phyloP scores from a whole-genome alignment of 257 asterid genomes.

The Capsicum rhomboideum region DNA sequence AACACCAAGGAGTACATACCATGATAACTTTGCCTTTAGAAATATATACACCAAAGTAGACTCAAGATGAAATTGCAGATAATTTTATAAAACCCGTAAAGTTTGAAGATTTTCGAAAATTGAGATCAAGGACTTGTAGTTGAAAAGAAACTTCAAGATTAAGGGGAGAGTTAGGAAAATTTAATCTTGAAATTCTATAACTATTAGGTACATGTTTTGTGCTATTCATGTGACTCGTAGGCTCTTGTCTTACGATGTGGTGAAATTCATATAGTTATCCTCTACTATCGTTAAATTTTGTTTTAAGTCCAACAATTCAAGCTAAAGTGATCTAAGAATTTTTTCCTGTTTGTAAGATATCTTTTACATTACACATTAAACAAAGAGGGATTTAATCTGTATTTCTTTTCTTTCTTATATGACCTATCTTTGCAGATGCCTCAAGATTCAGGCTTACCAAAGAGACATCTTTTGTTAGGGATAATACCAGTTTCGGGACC shows the following conservation, averaged over 20 bases:
- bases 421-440: constrained; percentile 39
- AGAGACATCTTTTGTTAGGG: constrained; percentile 86
- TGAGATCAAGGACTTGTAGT: background rate
- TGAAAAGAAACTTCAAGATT: background rate
- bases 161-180: background rate
- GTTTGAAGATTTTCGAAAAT: background rate
- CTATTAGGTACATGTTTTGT: background rate
- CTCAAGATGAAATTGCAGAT: background rate
- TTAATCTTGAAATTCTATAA: background rate
- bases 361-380: background rate
- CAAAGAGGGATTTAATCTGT: background rate
- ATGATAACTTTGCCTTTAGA: background rate
- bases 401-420: background rate
- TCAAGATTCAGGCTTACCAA: constrained; percentile 87
- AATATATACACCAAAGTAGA: background rate
- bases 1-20: background rate
- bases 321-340: background rate
- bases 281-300: background rate
- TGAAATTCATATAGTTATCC: background rate
- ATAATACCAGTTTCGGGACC: constrained; percentile 60
- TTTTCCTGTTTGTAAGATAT: background rate
- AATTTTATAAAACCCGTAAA: background rate
- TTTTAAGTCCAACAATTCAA: background rate
- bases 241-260: background rate
- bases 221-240: background rate